Evolutionary conservation across 805 yeast genomes (phyloP).

Genomic region (Lipomyces sp.): DNA sequence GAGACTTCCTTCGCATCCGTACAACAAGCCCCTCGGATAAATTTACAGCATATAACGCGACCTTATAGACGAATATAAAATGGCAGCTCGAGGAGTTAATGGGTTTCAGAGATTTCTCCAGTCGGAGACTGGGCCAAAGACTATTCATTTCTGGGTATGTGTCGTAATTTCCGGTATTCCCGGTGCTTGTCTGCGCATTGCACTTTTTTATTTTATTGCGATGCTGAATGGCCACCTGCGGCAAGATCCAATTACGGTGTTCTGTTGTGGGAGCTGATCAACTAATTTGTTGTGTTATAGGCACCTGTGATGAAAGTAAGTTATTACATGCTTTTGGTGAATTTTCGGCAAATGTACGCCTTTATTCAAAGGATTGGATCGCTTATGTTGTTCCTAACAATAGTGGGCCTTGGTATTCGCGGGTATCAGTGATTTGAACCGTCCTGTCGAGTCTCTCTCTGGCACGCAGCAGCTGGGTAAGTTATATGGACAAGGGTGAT

Average conservation of each 20-base stretch:
- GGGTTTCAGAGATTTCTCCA: slow-evolving; percentile 69
- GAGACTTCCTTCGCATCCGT: background rate
- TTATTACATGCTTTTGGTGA: background rate
- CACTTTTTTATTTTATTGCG: background rate
- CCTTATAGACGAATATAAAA: background rate
- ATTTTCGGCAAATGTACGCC: background rate
- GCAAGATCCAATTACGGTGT: background rate
- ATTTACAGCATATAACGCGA: background rate
- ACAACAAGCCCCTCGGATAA: background rate
- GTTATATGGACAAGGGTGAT: slow-evolving; percentile 13
- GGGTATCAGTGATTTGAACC: slow-evolving; percentile 79
- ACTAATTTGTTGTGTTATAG: slow-evolving; percentile 39
- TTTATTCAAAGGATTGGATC: background rate
- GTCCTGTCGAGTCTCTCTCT: slow-evolving; percentile 90
- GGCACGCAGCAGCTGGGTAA: slow-evolving; percentile 75
- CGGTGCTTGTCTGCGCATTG: background rate
- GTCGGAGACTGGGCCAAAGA: slow-evolving; percentile 92
- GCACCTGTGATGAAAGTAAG: slow-evolving; percentile 63
- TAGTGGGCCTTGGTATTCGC: slow-evolving; percentile 92
- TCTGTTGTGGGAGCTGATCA: background rate
- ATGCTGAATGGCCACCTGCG: background rate
- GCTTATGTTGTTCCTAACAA: slow-evolving; percentile 16
- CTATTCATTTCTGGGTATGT: slow-evolving; percentile 96
- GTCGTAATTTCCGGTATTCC: background rate
- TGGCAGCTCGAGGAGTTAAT: slow-evolving; percentile 21